Percentiles rank a stretch among this genome's conserved stretches.
These are phyloP conservation scores for Xerocomus amazonicus DNA, from an alignment of 1,284 basidiomycete genomes.

Conservation along the genomic window DNA sequence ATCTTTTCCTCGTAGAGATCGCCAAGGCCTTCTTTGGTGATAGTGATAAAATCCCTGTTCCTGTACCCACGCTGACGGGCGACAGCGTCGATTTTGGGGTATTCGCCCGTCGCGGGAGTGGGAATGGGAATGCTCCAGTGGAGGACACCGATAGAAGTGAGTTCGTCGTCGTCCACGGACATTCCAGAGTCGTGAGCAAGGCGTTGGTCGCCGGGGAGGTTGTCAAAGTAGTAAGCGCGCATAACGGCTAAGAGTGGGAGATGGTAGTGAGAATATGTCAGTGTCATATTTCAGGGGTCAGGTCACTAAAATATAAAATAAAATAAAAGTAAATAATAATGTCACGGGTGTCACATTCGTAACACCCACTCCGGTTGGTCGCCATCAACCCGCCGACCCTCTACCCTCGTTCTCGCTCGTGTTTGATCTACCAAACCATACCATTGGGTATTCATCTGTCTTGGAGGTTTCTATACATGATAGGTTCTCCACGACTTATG, in stretches of 20 bases:
- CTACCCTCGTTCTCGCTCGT: too few relatives aligned
- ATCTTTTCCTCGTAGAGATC: slow-evolving; percentile 77
- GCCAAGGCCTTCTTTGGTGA: slow-evolving; percentile 71
- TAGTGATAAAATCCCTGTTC: slow-evolving; percentile 73
- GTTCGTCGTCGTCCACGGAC: slow-evolving; percentile 46
- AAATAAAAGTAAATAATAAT: too few relatives aligned
- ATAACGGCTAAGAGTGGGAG: slow-evolving; percentile 35
- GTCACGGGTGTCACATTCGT: too few relatives aligned
- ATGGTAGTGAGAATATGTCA: too few relatives aligned
- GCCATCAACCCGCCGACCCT: too few relatives aligned
- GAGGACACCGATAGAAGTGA: slow-evolving; percentile 58
- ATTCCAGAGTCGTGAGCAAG: slow-evolving; percentile 67
- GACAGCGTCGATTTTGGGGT: slow-evolving; percentile 57
- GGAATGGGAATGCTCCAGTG: slow-evolving; percentile 63
- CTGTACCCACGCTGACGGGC: slow-evolving; percentile 70
- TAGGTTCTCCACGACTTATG: too few relatives aligned
- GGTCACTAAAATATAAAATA: too few relatives aligned
- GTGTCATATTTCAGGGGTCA: too few relatives aligned
- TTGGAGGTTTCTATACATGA: too few relatives aligned
- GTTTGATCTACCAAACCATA: too few relatives aligned
- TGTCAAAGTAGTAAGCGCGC: slow-evolving; percentile 82
- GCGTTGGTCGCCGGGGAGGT: slow-evolving; percentile 72
- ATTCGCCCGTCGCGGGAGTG: slow-evolving; percentile 42
- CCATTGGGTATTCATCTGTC: too few relatives aligned
- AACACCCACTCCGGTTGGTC: too few relatives aligned